A percentile compares a stretch with the other conserved stretches of the same genome.
phyloP scores from a whole-genome alignment of 2,329 filamentous ascomycete genomes.

The Graphilbum fragrans region DNA sequence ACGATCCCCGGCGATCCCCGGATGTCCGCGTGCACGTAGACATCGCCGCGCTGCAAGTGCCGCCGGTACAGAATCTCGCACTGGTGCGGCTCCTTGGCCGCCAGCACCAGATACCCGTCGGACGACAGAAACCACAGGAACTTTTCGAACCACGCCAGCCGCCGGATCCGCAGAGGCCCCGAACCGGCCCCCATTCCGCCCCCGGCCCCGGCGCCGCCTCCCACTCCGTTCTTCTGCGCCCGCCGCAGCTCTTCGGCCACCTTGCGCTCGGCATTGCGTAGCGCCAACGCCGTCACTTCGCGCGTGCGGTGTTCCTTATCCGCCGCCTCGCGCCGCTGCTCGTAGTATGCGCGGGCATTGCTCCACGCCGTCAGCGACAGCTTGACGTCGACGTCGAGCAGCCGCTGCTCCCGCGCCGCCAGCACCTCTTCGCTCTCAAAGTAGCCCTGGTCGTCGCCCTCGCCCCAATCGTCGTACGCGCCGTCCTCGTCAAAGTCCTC shows the following conservation, averaged over 20 bases:
- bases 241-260: conserved; percentile 78
- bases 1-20: conserved; percentile 75
- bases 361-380: conserved; percentile 72
- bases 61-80: conserved; percentile 84
- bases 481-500: conserved; percentile 41
- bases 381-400: conserved; percentile 73
- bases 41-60: conserved; percentile 76
- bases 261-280: conserved; percentile 85
- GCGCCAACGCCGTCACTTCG: conserved; percentile 65
- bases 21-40: conserved; percentile 85
- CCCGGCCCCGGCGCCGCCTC: conserved; percentile 19
- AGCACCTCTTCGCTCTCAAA: conserved; percentile 38
- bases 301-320: conserved; percentile 81
- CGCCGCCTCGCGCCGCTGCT: conserved; percentile 72
- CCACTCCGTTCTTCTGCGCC: conserved; percentile 82
- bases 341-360: conserved; percentile 87
- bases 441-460: conserved; percentile 26
- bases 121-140: conserved; percentile 93
- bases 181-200: background rate
- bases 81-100: conserved; percentile 78
- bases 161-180: conserved; percentile 68
- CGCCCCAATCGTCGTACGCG: conserved; percentile 32
- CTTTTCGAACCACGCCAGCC: conserved; percentile 92
- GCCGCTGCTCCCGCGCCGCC: conserved; percentile 44
- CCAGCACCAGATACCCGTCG: conserved; percentile 86